phyloP scores from a whole-genome alignment of 73 alveolate species.

The Stentor roeselii region DNA sequence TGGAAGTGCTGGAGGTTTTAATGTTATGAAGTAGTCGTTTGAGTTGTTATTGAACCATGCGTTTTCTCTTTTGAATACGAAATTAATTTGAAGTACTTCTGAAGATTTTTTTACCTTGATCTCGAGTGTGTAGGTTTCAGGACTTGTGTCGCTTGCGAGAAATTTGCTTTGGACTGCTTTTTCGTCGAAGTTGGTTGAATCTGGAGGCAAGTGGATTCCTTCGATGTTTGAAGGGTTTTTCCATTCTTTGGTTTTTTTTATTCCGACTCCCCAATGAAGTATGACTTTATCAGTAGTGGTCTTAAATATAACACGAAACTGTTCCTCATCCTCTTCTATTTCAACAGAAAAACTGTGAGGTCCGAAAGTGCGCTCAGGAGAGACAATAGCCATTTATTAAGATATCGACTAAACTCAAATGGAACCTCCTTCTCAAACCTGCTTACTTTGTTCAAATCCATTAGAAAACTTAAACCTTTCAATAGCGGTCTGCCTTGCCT shows the following conservation, averaged over 20 bases:
- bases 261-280: slow-evolving; percentile 13
- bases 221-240: not conserved
- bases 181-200: not conserved
- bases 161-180: not conserved
- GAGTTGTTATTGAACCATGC: slow-evolving; percentile 16
- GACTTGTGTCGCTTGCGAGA: not conserved
- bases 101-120: not conserved
- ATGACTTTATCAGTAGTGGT: not conserved
- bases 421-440: too few relatives aligned
- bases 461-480: too few relatives aligned
- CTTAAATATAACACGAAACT: not conserved
- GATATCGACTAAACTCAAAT: too few relatives aligned
- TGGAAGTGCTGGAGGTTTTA: slow-evolving; percentile 3
- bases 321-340: not conserved
- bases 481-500: too few relatives aligned
- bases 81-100: not conserved
- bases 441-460: too few relatives aligned
- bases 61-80: slow-evolving; percentile 7
- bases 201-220: not conserved
- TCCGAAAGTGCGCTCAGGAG: too few relatives aligned
- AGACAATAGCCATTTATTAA: too few relatives aligned
- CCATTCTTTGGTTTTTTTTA: not conserved
- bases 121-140: not conserved
- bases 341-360: not conserved
- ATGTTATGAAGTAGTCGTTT: not conserved